phyloP scores from a whole-genome alignment of 2,329 filamentous ascomycete genomes.

The Hymenoscyphus repandus region DNA sequence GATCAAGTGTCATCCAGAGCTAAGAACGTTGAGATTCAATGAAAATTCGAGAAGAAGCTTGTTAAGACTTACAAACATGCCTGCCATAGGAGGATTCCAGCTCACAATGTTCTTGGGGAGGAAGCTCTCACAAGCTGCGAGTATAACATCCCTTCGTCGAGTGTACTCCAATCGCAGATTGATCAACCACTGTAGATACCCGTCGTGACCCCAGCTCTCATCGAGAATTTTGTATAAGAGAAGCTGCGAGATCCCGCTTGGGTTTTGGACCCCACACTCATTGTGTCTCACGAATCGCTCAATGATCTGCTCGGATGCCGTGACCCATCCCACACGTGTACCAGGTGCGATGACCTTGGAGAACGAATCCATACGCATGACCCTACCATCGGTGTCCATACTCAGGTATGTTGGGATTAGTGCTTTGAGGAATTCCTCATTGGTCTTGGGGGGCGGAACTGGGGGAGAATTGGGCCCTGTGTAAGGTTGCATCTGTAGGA shows the following conservation, averaged over 20 bases:
- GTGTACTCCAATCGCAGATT: constrained; percentile 79
- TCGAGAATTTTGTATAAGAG: constrained; percentile 86
- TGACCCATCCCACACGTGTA: constrained; percentile 81
- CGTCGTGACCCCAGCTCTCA: constrained; percentile 87
- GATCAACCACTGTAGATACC: constrained; percentile 86
- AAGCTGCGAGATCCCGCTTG: constrained; percentile 78
- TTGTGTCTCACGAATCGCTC: constrained; percentile 78
- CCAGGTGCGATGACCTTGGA: constrained; percentile 87
- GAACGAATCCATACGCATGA: constrained; percentile 87
- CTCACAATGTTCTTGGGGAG: constrained; percentile 69
- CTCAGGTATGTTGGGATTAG: constrained; percentile 72
- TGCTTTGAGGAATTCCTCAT: constrained; percentile 67
- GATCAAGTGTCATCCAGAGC: constrained; percentile 70
- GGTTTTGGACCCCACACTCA: constrained; percentile 80
- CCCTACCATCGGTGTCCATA: constrained; percentile 80
- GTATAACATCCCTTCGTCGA: constrained; percentile 66
- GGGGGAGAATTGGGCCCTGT: constrained; percentile 38
- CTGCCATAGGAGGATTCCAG: constrained; percentile 76
- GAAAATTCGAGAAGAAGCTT: background rate
- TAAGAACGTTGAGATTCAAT: constrained; percentile 26
- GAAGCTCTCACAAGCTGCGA: constrained; percentile 73
- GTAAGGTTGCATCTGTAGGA: constrained; percentile 61
- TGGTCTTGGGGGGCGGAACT: constrained; percentile 51
- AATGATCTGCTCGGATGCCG: constrained; percentile 76
- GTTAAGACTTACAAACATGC: constrained; percentile 81